Evolutionary conservation across 768 basidiomycete genomes (phyloP), one percentile per base, ranked within the genome.

Genomic region (Naematelia aurantialba): DNA sequence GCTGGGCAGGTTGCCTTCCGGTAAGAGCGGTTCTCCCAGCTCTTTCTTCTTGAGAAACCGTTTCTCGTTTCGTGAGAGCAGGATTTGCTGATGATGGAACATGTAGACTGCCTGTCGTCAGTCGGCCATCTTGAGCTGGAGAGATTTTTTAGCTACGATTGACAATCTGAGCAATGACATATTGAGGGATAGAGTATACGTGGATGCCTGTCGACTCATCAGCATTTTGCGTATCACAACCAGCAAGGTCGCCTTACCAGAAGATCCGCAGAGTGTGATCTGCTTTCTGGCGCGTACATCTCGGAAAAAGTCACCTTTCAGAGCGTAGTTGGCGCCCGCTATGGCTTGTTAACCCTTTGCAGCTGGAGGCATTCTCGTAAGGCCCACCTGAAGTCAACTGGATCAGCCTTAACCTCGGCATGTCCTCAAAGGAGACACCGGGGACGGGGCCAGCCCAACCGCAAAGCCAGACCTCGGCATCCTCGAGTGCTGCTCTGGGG

Each of bases 381-480:
- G 5, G 53, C 60, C 55, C 46, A 63, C 65, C 65, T 1, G 60
- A 62, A 2, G 63, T 56, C 30, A 72, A 25, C 56, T 72, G 70
- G 2, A 72, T 17, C 14, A 62, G 34, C 53, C 64, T 69, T 12
- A 61, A 56, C 10, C 50, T 52, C 4, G 70, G 68, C 13, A 67
- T 29, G 39, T 67, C 45, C n/a, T 59, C 55, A n/a, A 64, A n/a
- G 4, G 27, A 46, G 11, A 62, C 29, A 26, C 45, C 50, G 3
- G 39, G 17, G 4, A 62, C 65, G 12, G 63, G 45, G 10, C 69
- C 66, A 2, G 42, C 11, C 56, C 60, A 66, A 24, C 39, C 52
- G 19, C 58, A 51, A 47, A 64, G 66, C 60, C 68, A 65, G 25
- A 68, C 57, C 42, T 72, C 65, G 45, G 53, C 58, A n/a, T 48